Percentiles rank a stretch among this genome's conserved stretches.
phyloP scores from a whole-genome alignment of 2,329 filamentous ascomycete species.

The Coniochaeta sp. region DNA sequence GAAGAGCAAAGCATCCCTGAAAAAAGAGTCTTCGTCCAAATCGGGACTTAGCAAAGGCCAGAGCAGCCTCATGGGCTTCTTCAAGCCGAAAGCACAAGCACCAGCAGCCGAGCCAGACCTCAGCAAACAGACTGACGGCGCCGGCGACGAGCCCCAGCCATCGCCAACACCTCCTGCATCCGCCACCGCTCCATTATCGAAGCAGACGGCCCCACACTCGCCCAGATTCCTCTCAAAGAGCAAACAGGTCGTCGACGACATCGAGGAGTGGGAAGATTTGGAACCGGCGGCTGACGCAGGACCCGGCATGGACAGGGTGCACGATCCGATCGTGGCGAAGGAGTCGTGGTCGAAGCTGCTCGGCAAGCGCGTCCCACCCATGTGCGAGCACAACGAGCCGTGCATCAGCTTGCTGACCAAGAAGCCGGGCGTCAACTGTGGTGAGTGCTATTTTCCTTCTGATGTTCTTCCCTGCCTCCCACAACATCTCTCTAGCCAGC shows the following conservation, averaged over 20 bases:
- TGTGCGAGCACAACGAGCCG: slow-evolving; percentile 82
- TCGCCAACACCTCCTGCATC: neutral
- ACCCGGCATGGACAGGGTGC: slow-evolving; percentile 29
- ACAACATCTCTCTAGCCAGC: neutral
- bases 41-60: slow-evolving; percentile 29
- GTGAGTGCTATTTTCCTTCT: slow-evolving; percentile 27
- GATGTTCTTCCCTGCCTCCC: neutral
- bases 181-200: neutral
- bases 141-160: neutral
- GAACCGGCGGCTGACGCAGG: neutral
- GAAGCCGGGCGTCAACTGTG: slow-evolving; percentile 80
- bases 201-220: neutral
- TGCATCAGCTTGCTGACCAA: slow-evolving; percentile 81
- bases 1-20: slow-evolving; percentile 26
- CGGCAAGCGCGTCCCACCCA: slow-evolving; percentile 64
- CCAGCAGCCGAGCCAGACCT: neutral
- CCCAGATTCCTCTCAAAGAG: neutral
- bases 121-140: neutral
- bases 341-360: slow-evolving; percentile 85
- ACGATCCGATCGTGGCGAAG: slow-evolving; percentile 66
- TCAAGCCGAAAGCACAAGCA: slow-evolving; percentile 51
- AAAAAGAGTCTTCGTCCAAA: slow-evolving; percentile 24
- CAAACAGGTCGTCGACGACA: neutral
- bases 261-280: neutral
- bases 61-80: slow-evolving; percentile 69